Evolutionary conservation across 768 basidiomycete genomes (phyloP), one percentile per base, ranked within the genome.

Genomic region (Collybiopsis confluens): DNA sequence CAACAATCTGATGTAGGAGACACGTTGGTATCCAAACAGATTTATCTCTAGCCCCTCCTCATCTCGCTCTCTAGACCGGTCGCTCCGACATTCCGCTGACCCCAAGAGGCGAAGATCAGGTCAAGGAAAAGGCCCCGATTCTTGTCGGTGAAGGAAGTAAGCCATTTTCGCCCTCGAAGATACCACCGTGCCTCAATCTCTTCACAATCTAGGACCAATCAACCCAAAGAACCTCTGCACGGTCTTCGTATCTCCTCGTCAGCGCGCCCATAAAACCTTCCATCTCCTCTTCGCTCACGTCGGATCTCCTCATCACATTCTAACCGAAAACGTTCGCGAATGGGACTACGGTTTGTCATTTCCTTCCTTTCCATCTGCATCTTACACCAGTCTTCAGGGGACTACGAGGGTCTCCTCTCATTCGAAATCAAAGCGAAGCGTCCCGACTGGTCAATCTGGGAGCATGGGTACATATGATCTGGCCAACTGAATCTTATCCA

Each of bases 61-160:
- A 45, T 18, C 9, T 35, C 9, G 24, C 23, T 20, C 36, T 45
- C 33, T 60, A 96, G 92, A 97, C 94, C 3, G 95, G 95, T 40
- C 78, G 78, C 30, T 79, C 83, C 3, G 93, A 98, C 64, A 94
- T 98, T 48, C 88, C 93, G 21, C 77, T 98, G 51, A 97, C 95
- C 3, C 65, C 70, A 18, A 76, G 77, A 27, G 95, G 95, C 11
- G 87, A 86, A 64, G 71, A 79, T 50, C 81, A 88, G 62, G 80
- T 96, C 54, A 76, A 73, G 54, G 73, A 77, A 36, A 81, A 85
- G 58, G 90, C 87, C 0, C 62, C 73, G 3, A 66, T 76, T 18
- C 74, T 96, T 41, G 86, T 93, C 26, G 92, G 95, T 20, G 74
- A 82, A 35, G 87, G 84, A 56, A 82, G 92, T 92, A 64, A 68